Percentiles rank a stretch among this genome's conserved stretches.
These are phyloP conservation scores for Cladosporium sp. DNA, from an alignment of 2,329 filamentous ascomycete species.

Conservation along the genomic window DNA sequence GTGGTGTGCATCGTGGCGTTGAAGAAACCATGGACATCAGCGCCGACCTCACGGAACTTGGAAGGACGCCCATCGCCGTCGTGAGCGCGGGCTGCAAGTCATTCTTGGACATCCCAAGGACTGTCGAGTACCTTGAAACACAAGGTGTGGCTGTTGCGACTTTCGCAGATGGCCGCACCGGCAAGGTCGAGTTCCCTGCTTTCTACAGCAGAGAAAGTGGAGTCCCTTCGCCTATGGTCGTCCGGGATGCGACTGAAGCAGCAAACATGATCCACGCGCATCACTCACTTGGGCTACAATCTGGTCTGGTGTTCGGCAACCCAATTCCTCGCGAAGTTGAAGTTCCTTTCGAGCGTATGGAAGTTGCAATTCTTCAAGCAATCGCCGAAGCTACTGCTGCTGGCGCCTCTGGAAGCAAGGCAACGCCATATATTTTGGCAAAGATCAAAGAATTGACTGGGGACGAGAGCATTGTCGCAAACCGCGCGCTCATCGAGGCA, in stretches of 20 bases:
- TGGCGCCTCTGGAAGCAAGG: slow-evolving; percentile 70
- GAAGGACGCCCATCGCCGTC: slow-evolving; percentile 83
- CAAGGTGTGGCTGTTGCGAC: slow-evolving; percentile 81
- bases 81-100: slow-evolving; percentile 92
- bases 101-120: slow-evolving; percentile 88
- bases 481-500: slow-evolving; percentile 67
- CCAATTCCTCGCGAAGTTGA: slow-evolving; percentile 72
- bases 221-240: slow-evolving; percentile 71
- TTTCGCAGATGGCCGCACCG: slow-evolving; percentile 77
- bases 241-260: slow-evolving; percentile 76
- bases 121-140: slow-evolving; percentile 76
- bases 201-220: slow-evolving; percentile 93
- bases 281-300: slow-evolving; percentile 68
- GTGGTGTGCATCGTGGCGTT: slow-evolving; percentile 88
- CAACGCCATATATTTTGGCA: slow-evolving; percentile 79
- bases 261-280: slow-evolving; percentile 87
- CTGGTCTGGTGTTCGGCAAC: slow-evolving; percentile 85
- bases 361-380: slow-evolving; percentile 66
- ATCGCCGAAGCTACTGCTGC: slow-evolving; percentile 64
- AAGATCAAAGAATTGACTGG: slow-evolving; percentile 78
- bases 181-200: slow-evolving; percentile 79
- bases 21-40: slow-evolving; percentile 90
- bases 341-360: slow-evolving; percentile 71
- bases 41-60: slow-evolving; percentile 90
- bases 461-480: slow-evolving; percentile 70